Percentiles rank a stretch among this genome's conserved stretches.
Conservation (phyloP, 1,284 basidiomycete genomes). For the Sparassis latifolia region DNA sequence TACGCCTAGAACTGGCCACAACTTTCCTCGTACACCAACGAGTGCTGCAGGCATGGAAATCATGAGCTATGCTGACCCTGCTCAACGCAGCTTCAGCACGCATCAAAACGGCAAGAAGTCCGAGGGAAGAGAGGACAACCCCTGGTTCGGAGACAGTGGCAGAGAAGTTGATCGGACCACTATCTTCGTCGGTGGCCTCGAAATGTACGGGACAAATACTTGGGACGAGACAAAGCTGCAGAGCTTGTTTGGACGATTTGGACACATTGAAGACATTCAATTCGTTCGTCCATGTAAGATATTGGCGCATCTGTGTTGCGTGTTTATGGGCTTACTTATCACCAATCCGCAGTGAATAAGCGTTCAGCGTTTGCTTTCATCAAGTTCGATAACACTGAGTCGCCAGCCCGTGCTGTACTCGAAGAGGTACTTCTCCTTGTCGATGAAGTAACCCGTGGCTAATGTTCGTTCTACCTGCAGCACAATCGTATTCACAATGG, state of each 20-base stretch:
- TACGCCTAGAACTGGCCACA: conserved; percentile 35
- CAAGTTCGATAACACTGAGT: conserved; percentile 54
- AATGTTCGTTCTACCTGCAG: conserved; percentile 27
- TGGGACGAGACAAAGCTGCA: conserved; percentile 64
- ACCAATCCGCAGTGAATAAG: conserved; percentile 39
- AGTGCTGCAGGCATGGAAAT: background rate
- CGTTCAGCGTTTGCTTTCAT: conserved; percentile 70
- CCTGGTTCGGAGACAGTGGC: conserved; percentile 22
- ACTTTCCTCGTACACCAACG: conserved; percentile 29
- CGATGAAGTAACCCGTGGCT: no score
- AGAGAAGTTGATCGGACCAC: conserved; percentile 53
- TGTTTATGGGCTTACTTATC: no score
- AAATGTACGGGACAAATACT: conserved; percentile 49
- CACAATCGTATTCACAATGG: conserved; percentile 63
- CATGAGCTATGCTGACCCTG: no score
- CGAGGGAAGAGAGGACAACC: background rate
- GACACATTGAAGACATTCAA: conserved; percentile 55
- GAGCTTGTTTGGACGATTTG: conserved; percentile 54
- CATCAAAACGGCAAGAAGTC: background rate
- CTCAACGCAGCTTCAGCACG: background rate
- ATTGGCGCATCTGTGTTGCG: background rate
- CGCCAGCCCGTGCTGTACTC: conserved; percentile 51
- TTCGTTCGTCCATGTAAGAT: conserved; percentile 55
- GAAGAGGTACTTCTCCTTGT: conserved; percentile 43
- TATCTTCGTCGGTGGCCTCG: conserved; percentile 70